Base-by-base conservation (phyloP, 169 alveolate genomes). In the Toxoplasma gondii region DNA sequence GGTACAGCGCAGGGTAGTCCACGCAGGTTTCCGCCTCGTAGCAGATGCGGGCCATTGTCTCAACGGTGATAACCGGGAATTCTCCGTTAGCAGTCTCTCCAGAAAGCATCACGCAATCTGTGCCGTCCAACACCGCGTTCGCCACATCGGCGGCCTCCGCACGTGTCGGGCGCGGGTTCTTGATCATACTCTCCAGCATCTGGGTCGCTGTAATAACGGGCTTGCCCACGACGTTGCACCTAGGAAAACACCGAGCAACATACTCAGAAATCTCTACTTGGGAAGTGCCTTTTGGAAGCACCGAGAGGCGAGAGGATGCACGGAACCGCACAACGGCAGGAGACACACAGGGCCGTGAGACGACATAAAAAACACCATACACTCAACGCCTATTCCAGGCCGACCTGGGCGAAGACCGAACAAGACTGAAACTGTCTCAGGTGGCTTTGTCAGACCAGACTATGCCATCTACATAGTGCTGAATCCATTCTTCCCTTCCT, bases 111-210 rank as follows among this genome's bases (percentile, higher is more conserved):
- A 99, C 99, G 49, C 99, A 98, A 95, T 99, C 99, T 24, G 99
- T 96, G 74, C 99, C 99, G 95, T 99, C 99, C 64, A 99, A 94
- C 36, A 99, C 99, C 0, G 99, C 99, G 95, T 99, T 99, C 91
- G 99, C 99, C 88, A 99, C 99, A 98, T 99, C 99, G 10, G 99
- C 97, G 49, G 99, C 99, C 96, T 99, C 99, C 22, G 99, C 99
- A 88, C 99, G 97, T 24, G 99, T 99, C 29, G 99, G 99, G 94
- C 99, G 96, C 31, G 99, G 99, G 92, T 98, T 98, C 39, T 97
- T 98, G 43, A 98, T 98, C 99, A 99, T 99, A 83, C 99, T 98
- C 96, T 99, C 99, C 91, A 99, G 96, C 99, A 99, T 99, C 97
- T 99, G 99, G 2, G 99, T 99, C 43, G 99, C 99, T 44, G 99